A percentile compares a stretch with the other conserved stretches of the same genome.
Evolutionary conservation across 1,139 yeast genomes (phyloP).

Genomic region (Pichia terricola): DNA sequence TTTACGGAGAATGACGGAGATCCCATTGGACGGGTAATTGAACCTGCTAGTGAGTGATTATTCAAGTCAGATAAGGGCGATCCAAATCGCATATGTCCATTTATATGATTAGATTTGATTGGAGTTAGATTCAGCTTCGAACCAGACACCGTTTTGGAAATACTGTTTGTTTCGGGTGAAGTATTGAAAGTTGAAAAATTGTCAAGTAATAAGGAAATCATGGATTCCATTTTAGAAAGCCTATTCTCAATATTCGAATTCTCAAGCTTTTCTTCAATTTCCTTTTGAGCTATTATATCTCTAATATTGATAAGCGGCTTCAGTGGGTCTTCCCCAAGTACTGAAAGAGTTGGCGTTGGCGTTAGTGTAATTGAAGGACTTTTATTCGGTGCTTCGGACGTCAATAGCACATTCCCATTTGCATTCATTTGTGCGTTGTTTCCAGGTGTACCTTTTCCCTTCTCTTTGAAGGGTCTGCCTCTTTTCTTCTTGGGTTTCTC

Average conservation of each 20-base stretch:
- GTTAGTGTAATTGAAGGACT: no score
- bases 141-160: not conserved
- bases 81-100: no score
- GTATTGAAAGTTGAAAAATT: no score
- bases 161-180: not conserved
- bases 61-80: no score
- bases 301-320: not conserved
- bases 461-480: conserved; percentile 5
- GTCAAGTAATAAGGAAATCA: conserved; percentile 16
- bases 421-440: no score
- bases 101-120: no score
- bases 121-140: no score
- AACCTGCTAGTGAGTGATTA: no score
- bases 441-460: no score
- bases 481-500: conserved; percentile 6
- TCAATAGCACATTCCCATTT: not conserved
- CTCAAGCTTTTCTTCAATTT: not conserved
- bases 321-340: not conserved
- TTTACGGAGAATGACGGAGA: not conserved
- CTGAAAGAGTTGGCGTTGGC: not conserved
- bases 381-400: not conserved
- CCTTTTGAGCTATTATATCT: not conserved
- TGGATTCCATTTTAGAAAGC: conserved; percentile 20
- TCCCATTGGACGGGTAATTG: no score
- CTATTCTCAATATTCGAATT: conserved; percentile 13